Percentiles rank a stretch among this genome's conserved stretches.
These are phyloP conservation scores for Candida krabiensis DNA, from an alignment of 805 yeast species.

Conservation along the genomic window DNA sequence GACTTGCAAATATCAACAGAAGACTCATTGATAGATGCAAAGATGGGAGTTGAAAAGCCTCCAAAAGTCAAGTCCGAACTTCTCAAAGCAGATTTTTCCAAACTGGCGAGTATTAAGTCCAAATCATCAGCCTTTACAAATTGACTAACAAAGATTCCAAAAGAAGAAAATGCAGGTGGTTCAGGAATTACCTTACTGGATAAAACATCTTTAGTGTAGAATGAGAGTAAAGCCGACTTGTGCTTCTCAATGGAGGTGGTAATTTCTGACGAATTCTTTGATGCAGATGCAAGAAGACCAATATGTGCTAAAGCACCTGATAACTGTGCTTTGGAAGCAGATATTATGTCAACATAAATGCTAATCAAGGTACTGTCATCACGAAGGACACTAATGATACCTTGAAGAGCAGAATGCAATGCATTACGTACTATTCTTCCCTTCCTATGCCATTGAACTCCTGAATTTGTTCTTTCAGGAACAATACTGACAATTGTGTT, in stretches of 20 bases:
- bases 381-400: conserved; percentile 23
- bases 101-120: conserved; percentile 40
- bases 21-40: conserved; percentile 31
- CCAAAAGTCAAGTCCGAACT: conserved; percentile 72
- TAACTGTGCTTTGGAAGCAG: conserved; percentile 17
- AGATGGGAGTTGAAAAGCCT: conserved; percentile 51
- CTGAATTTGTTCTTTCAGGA: conserved; percentile 25
- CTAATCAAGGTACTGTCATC: conserved; percentile 7
- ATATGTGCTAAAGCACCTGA: conserved; percentile 22
- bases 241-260: conserved; percentile 13
- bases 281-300: conserved; percentile 20
- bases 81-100: conserved; percentile 75
- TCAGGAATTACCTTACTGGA: conserved; percentile 31
- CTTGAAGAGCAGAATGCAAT: conserved; percentile 29
- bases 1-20: conserved; percentile 43
- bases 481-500: conserved; percentile 35
- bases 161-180: conserved; percentile 16
- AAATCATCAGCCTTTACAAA: conserved; percentile 13
- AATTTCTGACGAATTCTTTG: conserved; percentile 1
- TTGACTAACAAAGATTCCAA: conserved; percentile 15
- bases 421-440: conserved; percentile 38
- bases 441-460: conserved; percentile 38
- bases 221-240: conserved; percentile 24
- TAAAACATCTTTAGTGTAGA: conserved; percentile 36
- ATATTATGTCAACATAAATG: conserved; percentile 10